Conservation (phyloP, 164 flowering plant genomes). For the Stephania cephalantha region DNA sequence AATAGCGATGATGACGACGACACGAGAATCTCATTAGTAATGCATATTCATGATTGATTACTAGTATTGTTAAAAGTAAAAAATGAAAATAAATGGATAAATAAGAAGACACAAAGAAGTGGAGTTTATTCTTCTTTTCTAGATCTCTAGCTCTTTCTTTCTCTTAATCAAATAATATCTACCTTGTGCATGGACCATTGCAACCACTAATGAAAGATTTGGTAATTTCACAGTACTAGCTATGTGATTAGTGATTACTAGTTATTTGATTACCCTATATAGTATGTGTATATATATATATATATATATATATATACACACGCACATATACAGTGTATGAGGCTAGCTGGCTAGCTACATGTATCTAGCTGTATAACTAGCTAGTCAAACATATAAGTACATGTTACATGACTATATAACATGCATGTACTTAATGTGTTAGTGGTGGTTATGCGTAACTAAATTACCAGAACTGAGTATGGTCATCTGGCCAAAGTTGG, state of each 20-base stretch:
- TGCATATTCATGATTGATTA: not conserved
- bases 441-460: not conserved
- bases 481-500: constrained; percentile 69
- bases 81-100: not conserved
- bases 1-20: not conserved
- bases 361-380: no score
- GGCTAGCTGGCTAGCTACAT: no score
- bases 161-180: not conserved
- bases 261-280: not conserved
- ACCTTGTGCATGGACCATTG: not conserved
- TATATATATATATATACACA: no score
- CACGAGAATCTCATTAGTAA: not conserved
- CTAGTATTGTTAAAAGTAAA: not conserved
- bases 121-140: not conserved
- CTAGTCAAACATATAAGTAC: not conserved
- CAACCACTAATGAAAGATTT: not conserved
- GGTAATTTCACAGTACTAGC: not conserved
- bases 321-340: no score
- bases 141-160: not conserved
- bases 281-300: not conserved
- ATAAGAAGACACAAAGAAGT: not conserved
- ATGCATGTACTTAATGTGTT: not conserved
- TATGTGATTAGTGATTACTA: no score
- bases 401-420: not conserved
- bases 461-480: constrained; percentile 55